These are phyloP conservation scores for Phialophora verrucosa DNA, from an alignment of 2,329 filamentous ascomycete species.

Conservation along the genomic window DNA sequence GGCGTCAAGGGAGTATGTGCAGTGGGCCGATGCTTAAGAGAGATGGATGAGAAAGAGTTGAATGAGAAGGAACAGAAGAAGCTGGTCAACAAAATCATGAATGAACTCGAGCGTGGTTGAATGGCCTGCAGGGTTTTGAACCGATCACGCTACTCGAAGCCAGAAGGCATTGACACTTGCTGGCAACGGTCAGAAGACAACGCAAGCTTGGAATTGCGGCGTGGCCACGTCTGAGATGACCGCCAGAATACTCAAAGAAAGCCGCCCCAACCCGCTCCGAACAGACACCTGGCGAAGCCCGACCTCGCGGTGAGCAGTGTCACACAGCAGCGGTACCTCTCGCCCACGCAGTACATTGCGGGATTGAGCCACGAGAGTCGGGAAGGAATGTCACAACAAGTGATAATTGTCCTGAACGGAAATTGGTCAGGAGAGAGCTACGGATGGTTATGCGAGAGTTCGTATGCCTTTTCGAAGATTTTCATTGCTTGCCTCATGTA, in stretches of 20 bases:
- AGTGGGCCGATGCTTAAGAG: slow-evolving; percentile 77
- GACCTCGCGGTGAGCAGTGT: not conserved
- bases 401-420: not conserved
- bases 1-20: slow-evolving; percentile 73
- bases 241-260: not conserved
- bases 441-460: slow-evolving; percentile 3
- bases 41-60: slow-evolving; percentile 66
- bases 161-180: not conserved
- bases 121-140: not conserved
- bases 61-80: slow-evolving; percentile 53
- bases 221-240: not conserved
- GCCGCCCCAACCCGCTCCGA: not conserved
- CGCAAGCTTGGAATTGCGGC: not conserved
- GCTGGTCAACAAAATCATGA: slow-evolving; percentile 51
- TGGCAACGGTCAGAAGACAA: not conserved
- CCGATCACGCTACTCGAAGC: not conserved
- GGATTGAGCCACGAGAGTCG: not conserved
- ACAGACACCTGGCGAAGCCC: not conserved
- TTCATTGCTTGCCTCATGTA: slow-evolving; percentile 34
- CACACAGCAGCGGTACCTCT: not conserved
- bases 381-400: not conserved
- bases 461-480: slow-evolving; percentile 36
- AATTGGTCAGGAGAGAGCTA: not conserved
- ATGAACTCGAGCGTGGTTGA: slow-evolving; percentile 46
- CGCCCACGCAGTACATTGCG: not conserved